Conservation (phyloP, 495 filamentous ascomycete genomes). For the Immersiella caudata region DNA sequence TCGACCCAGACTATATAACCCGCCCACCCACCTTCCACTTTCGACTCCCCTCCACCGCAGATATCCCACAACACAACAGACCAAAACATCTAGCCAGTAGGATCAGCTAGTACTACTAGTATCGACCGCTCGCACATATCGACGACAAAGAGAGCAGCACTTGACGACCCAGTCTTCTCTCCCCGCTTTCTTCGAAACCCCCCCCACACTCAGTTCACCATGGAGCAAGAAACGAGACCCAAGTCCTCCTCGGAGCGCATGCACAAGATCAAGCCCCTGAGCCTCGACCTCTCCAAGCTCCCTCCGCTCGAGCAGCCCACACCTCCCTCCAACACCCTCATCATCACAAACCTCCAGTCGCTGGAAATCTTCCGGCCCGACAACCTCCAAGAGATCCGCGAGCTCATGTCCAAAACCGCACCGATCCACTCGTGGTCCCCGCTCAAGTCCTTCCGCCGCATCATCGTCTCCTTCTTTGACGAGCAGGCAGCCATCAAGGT, state of each 20-base stretch:
- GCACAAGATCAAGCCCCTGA: slow-evolving; percentile 59
- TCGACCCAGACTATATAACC: slow-evolving; percentile 20
- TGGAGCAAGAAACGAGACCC: slow-evolving; percentile 33
- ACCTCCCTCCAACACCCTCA: slow-evolving; percentile 87
- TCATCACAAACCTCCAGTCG: slow-evolving; percentile 87
- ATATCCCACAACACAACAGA: neutral
- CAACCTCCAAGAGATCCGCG: slow-evolving; percentile 75
- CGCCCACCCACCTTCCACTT: slow-evolving; percentile 28
- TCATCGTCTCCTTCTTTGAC: slow-evolving; percentile 83
- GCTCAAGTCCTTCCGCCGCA: slow-evolving; percentile 87
- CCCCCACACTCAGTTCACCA: slow-evolving; percentile 6
- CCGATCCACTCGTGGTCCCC: slow-evolving; percentile 87
- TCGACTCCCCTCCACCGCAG: neutral
- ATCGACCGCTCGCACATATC: neutral
- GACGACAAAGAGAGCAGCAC: neutral
- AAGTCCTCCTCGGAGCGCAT: slow-evolving; percentile 38
- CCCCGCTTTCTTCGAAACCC: neutral
- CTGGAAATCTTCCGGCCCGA: slow-evolving; percentile 74
- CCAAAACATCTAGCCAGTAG: neutral
- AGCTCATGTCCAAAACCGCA: slow-evolving; percentile 67
- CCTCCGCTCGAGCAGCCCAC: slow-evolving; percentile 79
- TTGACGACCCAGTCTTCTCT: neutral
- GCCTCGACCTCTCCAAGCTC: slow-evolving; percentile 78
- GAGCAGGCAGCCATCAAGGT: slow-evolving; percentile 72
- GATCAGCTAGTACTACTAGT: neutral